phyloP scores from a whole-genome alignment of 2,329 filamentous ascomycete genomes.

The Botrytis tulipae region DNA sequence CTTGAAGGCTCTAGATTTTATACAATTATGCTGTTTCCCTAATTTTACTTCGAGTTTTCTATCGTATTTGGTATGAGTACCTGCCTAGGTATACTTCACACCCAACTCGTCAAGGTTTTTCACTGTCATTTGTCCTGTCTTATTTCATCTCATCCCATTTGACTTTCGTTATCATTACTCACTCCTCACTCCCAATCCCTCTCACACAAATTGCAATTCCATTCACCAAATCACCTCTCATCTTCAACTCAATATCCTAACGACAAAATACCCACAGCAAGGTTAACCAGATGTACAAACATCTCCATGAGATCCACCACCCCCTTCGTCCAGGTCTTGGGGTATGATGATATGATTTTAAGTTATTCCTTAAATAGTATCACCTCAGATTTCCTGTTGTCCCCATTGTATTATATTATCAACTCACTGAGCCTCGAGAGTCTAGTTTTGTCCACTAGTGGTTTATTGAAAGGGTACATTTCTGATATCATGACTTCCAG shows the following conservation, averaged over 20 bases:
- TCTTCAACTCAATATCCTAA: not conserved
- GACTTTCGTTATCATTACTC: not conserved
- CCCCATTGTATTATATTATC: not conserved
- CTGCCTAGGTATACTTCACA: not conserved
- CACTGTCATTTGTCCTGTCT: not conserved
- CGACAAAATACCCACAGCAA: accelerated
- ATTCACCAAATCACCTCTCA: not conserved
- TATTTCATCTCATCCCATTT: not conserved
- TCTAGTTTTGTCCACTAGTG: not conserved
- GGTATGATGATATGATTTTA: not conserved
- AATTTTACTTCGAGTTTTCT: too few species aligned
- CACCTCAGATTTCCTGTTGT: not conserved
- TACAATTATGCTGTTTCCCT: too few species aligned
- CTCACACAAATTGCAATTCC: not conserved
- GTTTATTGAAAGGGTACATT: not conserved
- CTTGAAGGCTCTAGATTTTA: not conserved
- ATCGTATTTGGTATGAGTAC: not conserved
- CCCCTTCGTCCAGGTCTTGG: not conserved
- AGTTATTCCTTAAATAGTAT: not conserved
- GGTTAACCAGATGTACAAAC: not conserved
- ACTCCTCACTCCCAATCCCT: not conserved
- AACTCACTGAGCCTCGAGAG: not conserved
- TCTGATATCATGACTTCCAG: not conserved
- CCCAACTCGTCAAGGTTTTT: accelerated
- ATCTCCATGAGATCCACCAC: not conserved